phyloP scores from a whole-genome alignment of 2,329 filamentous ascomycete species.

The Gaeumannomyces tritici region DNA sequence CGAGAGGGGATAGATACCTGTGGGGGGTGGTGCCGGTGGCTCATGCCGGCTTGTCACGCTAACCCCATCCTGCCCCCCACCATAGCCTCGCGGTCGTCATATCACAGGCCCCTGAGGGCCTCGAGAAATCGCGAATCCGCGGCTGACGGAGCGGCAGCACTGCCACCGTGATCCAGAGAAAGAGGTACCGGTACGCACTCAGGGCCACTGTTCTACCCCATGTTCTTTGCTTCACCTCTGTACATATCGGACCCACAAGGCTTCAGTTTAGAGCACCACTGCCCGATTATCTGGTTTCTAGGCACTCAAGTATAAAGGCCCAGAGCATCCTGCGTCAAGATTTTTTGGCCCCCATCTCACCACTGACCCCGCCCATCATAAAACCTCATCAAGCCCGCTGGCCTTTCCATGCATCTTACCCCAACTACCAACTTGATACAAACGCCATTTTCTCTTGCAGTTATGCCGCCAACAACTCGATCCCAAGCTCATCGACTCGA shows the following conservation, averaged over 20 bases:
- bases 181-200: not conserved
- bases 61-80: not conserved
- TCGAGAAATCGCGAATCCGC: not conserved
- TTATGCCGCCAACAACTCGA: slow-evolving; percentile 25
- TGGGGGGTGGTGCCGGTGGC: not conserved
- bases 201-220: not conserved
- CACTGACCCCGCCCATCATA: not conserved
- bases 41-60: not conserved
- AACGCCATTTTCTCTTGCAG: slow-evolving; percentile 27
- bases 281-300: not conserved
- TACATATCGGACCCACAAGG: not conserved
- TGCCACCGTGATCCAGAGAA: not conserved
- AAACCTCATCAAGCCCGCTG: not conserved
- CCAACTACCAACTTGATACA: slow-evolving; percentile 23
- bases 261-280: not conserved
- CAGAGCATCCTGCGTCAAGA: not conserved
- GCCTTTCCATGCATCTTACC: slow-evolving; percentile 13
- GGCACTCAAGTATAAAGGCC: not conserved
- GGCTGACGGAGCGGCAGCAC: not conserved
- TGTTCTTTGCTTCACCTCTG: not conserved
- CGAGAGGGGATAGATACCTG: not conserved
- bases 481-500: slow-evolving; percentile 18
- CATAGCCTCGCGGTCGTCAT: not conserved
- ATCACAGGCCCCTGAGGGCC: not conserved
- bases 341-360: not conserved